Conservation (phyloP, 495 filamentous ascomycete genomes). For the Trichoderma erinaceum region DNA sequence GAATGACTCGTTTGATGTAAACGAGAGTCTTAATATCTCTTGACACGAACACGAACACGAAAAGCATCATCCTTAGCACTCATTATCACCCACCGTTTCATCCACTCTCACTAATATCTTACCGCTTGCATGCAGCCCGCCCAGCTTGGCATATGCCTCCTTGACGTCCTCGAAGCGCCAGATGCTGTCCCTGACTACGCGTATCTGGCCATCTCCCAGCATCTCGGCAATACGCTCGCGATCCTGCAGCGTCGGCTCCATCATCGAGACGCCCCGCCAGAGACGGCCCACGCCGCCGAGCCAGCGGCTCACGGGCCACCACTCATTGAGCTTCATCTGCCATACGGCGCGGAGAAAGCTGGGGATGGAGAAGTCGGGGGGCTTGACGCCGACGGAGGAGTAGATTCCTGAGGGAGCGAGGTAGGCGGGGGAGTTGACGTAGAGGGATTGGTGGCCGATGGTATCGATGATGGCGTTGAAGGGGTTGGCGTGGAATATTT, state of each 20-base stretch:
- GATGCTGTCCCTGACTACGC: conserved; percentile 26
- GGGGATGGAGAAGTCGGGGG: conserved; percentile 20
- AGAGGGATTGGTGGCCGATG: conserved; percentile 31
- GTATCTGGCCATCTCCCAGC: conserved; percentile 28
- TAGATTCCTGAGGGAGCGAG: conserved; percentile 30
- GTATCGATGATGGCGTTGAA: conserved; percentile 34
- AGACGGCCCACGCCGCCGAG: conserved; percentile 29
- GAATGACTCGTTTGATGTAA: no score
- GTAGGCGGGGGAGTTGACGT: conserved; percentile 24
- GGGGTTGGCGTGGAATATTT: conserved; percentile 18
- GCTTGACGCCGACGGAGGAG: conserved; percentile 27
- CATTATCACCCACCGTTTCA: conserved; percentile 17
- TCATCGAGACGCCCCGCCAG: conserved; percentile 25
- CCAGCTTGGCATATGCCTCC: conserved; percentile 27
- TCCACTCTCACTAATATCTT: conserved; percentile 29
- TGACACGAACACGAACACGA: conserved; percentile 8
- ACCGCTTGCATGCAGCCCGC: conserved; percentile 25
- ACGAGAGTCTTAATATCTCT: neutral
- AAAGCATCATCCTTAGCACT: neutral
- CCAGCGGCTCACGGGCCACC: conserved; percentile 26
- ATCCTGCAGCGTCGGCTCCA: conserved; percentile 24
- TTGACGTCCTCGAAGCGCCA: conserved; percentile 28
- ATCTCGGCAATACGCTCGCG: conserved; percentile 27
- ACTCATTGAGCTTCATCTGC: conserved; percentile 26
- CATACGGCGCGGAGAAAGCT: conserved; percentile 23